Evolutionary conservation across 2,329 filamentous ascomycete species (phyloP).

Genomic region (Chaetomium globosum): DNA sequence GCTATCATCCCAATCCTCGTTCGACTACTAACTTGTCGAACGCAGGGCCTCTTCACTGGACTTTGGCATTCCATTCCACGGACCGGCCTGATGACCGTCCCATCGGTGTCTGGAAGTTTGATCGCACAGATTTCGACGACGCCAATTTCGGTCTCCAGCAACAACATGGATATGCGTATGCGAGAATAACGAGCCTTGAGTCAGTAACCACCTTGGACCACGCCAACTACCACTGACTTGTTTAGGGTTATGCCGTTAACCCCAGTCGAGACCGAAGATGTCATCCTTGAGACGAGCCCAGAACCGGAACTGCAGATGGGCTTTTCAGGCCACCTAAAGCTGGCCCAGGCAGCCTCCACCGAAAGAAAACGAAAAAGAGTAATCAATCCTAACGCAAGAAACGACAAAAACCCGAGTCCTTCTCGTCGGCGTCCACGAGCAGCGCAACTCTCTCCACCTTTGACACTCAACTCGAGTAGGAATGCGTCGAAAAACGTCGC

Average conservation of each 20-base stretch:
- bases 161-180: slow-evolving; percentile 19
- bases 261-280: background rate
- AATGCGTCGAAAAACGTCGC: background rate
- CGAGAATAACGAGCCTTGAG: slow-evolving; percentile 23
- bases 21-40: slow-evolving; percentile 7
- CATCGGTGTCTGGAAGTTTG: slow-evolving; percentile 31
- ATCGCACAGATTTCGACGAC: slow-evolving; percentile 29
- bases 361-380: background rate
- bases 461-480: slow-evolving; percentile 5
- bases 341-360: background rate
- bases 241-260: slow-evolving; percentile 18
- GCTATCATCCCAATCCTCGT: too few relatives aligned
- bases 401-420: background rate
- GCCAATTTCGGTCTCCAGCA: slow-evolving; percentile 30
- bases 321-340: background rate
- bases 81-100: slow-evolving; percentile 25
- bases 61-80: slow-evolving; percentile 30
- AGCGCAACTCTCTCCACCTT: slow-evolving; percentile 1
- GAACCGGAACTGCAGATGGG: background rate
- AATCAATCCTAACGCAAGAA: background rate
- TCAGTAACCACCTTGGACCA: slow-evolving; percentile 4
- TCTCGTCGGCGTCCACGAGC: background rate
- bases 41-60: slow-evolving; percentile 27
- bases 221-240: background rate
- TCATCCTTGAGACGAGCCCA: background rate